phyloP scores from a whole-genome alignment of 129 eudicot species.

The Tagetes patula region DNA sequence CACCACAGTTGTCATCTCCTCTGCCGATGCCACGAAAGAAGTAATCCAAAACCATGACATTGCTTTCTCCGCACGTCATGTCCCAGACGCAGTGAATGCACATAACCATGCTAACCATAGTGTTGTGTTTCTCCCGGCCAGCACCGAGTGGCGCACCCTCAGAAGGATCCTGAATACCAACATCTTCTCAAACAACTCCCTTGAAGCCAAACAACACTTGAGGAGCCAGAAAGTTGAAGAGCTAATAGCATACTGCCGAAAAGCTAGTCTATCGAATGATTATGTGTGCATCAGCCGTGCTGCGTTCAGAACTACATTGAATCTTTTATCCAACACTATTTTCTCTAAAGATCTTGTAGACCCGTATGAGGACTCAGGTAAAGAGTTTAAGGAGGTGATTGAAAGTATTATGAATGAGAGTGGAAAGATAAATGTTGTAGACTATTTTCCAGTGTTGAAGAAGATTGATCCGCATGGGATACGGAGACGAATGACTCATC shows the following conservation, averaged over 20 bases:
- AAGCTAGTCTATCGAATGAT: slow-evolving; percentile 13
- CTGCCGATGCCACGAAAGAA: slow-evolving; percentile 50
- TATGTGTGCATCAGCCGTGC: slow-evolving; percentile 57
- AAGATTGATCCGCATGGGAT: slow-evolving; percentile 30
- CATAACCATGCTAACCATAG: slow-evolving; percentile 41
- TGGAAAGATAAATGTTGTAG: slow-evolving; percentile 36
- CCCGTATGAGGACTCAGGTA: slow-evolving; percentile 34
- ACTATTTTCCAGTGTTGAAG: slow-evolving; percentile 36
- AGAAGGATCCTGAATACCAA: slow-evolving; percentile 21
- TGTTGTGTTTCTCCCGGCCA: slow-evolving; percentile 27
- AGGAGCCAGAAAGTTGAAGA: slow-evolving; percentile 31
- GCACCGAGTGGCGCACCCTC: slow-evolving; percentile 24
- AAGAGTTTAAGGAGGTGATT: slow-evolving; percentile 35
- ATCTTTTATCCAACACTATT: slow-evolving; percentile 41
- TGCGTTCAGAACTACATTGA: slow-evolving; percentile 40
- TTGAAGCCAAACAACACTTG: slow-evolving; percentile 29
- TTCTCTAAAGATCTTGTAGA: slow-evolving; percentile 38
- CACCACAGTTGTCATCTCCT: slow-evolving; percentile 58
- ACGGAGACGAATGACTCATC: slow-evolving; percentile 7
- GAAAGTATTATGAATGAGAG: slow-evolving; percentile 22
- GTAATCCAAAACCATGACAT: slow-evolving; percentile 65
- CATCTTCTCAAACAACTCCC: slow-evolving; percentile 28
- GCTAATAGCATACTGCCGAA: slow-evolving; percentile 24
- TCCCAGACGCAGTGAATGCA: slow-evolving; percentile 54
- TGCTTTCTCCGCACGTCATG: slow-evolving; percentile 41